Evolutionary conservation across 768 basidiomycete species (phyloP), one percentile per base, ranked within the genome.

Genomic region (Lentinula boryana): DNA sequence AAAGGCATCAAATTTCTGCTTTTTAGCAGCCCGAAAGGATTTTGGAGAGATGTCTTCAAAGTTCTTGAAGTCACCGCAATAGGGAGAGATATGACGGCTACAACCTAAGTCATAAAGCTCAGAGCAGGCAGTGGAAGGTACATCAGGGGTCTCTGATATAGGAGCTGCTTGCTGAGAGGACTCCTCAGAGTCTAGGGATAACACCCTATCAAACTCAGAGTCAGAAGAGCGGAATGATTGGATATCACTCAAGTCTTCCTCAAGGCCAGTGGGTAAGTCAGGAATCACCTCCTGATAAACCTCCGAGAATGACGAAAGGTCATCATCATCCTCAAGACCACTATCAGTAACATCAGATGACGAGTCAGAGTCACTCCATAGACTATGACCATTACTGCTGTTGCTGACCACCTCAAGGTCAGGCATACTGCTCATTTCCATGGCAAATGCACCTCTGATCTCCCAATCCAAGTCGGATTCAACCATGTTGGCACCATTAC

Each of bases 1-100:
- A 3, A 64, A 5, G 10, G 35, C 35, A 10, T 59, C 67, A 62
- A 77, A 77, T 2, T 46, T 52, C 31, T 71, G 60, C 27, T 56
- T 56, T 18, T 56, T 56, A 5, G 55, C 55, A 18, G 55, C 55
- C 12, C 55, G 16, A 36, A 56, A 56, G 9, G 55, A 56, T 31
- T 56, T 56, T 12, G 55, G 55, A 27, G 55, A 36, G 55, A 56
- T 56, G 18, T 35, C 72, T 69, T 60, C 21, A 23, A 35, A 60
- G 9, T 46, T 18, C 12, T 4, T 53, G 50, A 60, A 51, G 57
- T 58, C 36, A 38, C 48, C 23, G 9, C 27, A 41, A 23, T 58
- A 58, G 31, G 43, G 48, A 33, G 16, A 13, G 15, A 56, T 56
- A 36, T 56, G 55, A 41, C 38, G 36, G 21, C 55, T 56, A 56